These are phyloP conservation scores for Citrus unshiu DNA, from an alignment of 345 rosid species.

Conservation along the genomic window DNA sequence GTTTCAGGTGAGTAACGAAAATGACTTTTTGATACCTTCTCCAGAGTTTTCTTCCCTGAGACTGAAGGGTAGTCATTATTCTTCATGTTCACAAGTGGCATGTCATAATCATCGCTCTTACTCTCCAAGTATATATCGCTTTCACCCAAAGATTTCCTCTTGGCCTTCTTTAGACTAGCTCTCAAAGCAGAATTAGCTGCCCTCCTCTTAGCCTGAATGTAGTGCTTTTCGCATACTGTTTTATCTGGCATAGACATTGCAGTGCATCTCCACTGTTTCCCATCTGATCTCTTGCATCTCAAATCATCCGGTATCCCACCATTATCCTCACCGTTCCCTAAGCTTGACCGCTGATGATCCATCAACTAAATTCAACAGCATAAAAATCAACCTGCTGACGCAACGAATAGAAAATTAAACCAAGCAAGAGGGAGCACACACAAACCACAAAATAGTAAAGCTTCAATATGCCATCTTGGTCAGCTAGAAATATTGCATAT, in stretches of 20 bases:
- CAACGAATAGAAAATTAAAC: background rate
- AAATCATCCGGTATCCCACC: constrained; percentile 80
- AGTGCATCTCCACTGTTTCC: constrained; percentile 99
- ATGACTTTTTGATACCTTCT: constrained; percentile 39
- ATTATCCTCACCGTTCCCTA: constrained; percentile 62
- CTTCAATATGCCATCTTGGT: background rate
- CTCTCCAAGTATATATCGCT: constrained; percentile 63
- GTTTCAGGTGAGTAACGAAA: constrained; percentile 54
- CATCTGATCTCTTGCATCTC: constrained; percentile 98
- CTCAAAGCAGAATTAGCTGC: constrained; percentile 92
- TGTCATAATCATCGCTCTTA: constrained; percentile 61
- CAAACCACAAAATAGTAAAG: background rate
- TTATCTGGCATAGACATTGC: constrained; percentile 98
- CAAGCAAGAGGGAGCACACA: background rate
- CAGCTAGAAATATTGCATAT: too few species aligned
- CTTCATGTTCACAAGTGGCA: constrained; percentile 38
- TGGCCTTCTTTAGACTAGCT: constrained; percentile 79
- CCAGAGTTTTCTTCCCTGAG: constrained; percentile 45
- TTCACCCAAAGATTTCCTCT: constrained; percentile 58
- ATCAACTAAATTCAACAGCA: constrained; percentile 21
- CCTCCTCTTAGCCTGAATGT: constrained; percentile 87
- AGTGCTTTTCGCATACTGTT: constrained; percentile 97
- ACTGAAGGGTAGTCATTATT: constrained; percentile 32
- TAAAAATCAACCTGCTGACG: background rate
- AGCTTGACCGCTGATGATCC: constrained; percentile 53